These are phyloP conservation scores for Hymenoscyphus occultus DNA, from an alignment of 2,329 filamentous ascomycete genomes.

Conservation along the genomic window DNA sequence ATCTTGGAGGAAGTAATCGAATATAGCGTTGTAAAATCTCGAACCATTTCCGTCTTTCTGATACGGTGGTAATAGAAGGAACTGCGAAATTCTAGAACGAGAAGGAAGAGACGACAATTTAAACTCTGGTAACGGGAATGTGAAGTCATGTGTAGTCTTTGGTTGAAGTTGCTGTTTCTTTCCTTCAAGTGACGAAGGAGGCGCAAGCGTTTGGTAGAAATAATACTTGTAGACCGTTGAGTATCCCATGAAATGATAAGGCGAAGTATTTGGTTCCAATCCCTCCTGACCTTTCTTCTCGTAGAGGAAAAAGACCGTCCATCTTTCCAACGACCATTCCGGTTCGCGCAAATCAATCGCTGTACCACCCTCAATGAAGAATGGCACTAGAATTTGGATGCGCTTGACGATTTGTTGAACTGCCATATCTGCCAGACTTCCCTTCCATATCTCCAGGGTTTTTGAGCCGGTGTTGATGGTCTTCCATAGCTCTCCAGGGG, in stretches of 20 bases:
- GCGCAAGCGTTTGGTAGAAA: slow-evolving; percentile 52
- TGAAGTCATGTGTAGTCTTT: slow-evolving; percentile 38
- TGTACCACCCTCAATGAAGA: slow-evolving; percentile 93
- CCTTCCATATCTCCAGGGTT: slow-evolving; percentile 81
- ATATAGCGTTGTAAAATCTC: slow-evolving; percentile 78
- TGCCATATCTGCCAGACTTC: slow-evolving; percentile 65
- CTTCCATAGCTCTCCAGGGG: slow-evolving; percentile 71
- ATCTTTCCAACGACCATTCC: slow-evolving; percentile 72
- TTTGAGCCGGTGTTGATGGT: slow-evolving; percentile 60
- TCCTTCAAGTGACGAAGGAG: slow-evolving; percentile 40
- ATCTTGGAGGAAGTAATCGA: slow-evolving; percentile 63
- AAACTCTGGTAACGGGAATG: slow-evolving; percentile 36
- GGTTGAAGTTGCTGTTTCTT: slow-evolving; percentile 36
- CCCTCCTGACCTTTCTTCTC: slow-evolving; percentile 53
- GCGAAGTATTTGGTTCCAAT: slow-evolving; percentile 43
- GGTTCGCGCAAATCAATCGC: slow-evolving; percentile 67
- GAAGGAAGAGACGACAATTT: slow-evolving; percentile 64
- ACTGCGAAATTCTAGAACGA: slow-evolving; percentile 86
- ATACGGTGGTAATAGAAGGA: slow-evolving; percentile 84
- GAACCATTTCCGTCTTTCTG: slow-evolving; percentile 77
- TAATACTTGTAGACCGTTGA: slow-evolving; percentile 88
- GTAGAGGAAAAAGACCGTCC: slow-evolving; percentile 89
- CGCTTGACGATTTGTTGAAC: slow-evolving; percentile 73
- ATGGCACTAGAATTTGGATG: slow-evolving; percentile 76
- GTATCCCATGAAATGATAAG: slow-evolving; percentile 86